Evolutionary conservation across 2,329 filamentous ascomycete species (phyloP), one percentile per base, ranked within the genome.

Genomic region (Coniochaeta ligniaria): DNA sequence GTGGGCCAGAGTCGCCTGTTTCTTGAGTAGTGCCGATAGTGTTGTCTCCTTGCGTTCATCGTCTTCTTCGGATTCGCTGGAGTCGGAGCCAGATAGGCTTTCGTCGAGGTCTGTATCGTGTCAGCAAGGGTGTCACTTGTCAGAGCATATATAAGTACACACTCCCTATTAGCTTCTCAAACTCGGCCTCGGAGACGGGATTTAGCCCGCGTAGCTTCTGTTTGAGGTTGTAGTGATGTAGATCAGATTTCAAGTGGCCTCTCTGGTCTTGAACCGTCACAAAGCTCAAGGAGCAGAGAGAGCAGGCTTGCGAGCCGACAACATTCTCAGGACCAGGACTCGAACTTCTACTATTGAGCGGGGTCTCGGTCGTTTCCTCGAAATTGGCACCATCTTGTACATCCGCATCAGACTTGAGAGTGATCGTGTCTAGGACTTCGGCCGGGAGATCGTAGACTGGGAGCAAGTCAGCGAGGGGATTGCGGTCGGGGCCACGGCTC

Each of bases 211-310:
- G 86, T 60, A 96, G 77, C 77, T 91, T 96, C 71, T 94, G 90
- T 75, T 96, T 98, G 63, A 98, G 76, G 72, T 99, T 99, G 76
- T 97, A 99, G 65, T 89, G 84, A 73, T 99, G 95, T 57, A 96
- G 81, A 70, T 99, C 95, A 11, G 94, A 96, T 68, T 91, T 90
- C 61, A 91, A 86, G 74, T 99, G 95, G 62, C 85, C 83, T 63
- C 91, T 85, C 71, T 98, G 94, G 63, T 98, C 94, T 63, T 86
- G 81, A 8, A 96, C 81, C 11, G 82, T 88, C 35, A 80, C 70
- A 68, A 96, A 96, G 6, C 82, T 78, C 41, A 92, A 80, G 43
- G 82, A 80, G 75, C 95, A 99, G 5, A 98, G 80, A 1, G 88
- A 86, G 72, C 95, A 99, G 16, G 91, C 84, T 61, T 90, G 92